A percentile compares a stretch with the other conserved stretches of the same genome.
These are phyloP conservation scores for Botryotinia calthae DNA, from an alignment of 2,329 filamentous ascomycete genomes.

Conservation along the genomic window DNA sequence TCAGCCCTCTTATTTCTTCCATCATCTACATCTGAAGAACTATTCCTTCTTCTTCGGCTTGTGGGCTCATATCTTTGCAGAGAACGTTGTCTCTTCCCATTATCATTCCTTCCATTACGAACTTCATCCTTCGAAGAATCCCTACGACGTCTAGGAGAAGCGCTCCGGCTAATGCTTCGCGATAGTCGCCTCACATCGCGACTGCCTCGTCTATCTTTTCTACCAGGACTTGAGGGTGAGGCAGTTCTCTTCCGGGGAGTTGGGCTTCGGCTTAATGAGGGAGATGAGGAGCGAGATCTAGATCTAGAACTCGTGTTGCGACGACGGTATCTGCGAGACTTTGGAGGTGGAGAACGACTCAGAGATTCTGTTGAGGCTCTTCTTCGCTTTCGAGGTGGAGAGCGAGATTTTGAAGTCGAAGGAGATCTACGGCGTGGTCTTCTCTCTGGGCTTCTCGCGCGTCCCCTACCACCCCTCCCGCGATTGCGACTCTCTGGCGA, in stretches of 20 bases:
- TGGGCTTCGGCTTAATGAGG: conserved; percentile 33
- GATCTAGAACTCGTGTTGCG: conserved; percentile 35
- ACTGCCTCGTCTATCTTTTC: conserved; percentile 27
- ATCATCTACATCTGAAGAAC: conserved; percentile 47
- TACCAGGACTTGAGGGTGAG: conserved; percentile 30
- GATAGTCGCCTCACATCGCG: conserved; percentile 39
- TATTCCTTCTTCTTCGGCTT: conserved; percentile 48
- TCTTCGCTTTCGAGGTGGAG: conserved; percentile 36
- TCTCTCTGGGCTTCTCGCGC: conserved; percentile 37
- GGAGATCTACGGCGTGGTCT: conserved; percentile 35
- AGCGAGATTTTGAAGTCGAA: conserved; percentile 30
- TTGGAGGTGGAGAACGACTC: conserved; percentile 36
- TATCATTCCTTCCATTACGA: conserved; percentile 32
- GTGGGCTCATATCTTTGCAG: conserved; percentile 39
- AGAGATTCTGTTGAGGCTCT: conserved; percentile 34
- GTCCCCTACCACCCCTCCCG: conserved; percentile 33
- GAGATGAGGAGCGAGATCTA: conserved; percentile 36
- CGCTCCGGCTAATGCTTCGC: conserved; percentile 39
- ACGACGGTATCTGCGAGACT: conserved; percentile 32
- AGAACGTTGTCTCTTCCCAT: conserved; percentile 38
- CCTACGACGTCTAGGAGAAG: conserved; percentile 36
- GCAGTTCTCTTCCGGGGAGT: conserved; percentile 24
- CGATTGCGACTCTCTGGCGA: conserved; percentile 35
- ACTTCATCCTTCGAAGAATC: conserved; percentile 29
- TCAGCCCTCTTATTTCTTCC: conserved; percentile 56